These are phyloP conservation scores for Apium graveolens DNA, from an alignment of 129 eudicot species.

Conservation along the genomic window DNA sequence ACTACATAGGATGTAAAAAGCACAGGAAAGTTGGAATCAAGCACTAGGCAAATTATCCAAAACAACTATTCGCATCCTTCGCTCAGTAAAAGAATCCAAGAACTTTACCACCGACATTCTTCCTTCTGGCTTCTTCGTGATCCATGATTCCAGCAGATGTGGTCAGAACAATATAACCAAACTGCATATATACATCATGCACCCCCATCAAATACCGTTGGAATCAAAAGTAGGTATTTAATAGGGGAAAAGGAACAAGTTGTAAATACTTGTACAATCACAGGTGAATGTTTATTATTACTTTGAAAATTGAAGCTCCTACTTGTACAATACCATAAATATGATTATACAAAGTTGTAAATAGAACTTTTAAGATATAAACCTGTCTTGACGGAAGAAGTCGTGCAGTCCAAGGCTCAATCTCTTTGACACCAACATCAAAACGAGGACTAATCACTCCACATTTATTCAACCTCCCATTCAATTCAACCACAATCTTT, in stretches of 20 bases:
- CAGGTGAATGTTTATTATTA: too few relatives aligned
- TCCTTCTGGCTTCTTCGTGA: conserved; percentile 21
- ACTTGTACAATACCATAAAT: neutral
- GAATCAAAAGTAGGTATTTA: too few relatives aligned
- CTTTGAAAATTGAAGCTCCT: neutral
- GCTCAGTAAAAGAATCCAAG: conserved; percentile 24
- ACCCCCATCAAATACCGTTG: conserved; percentile 2
- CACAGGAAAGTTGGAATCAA: neutral
- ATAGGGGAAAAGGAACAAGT: neutral
- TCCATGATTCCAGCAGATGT: conserved; percentile 31
- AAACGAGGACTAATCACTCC: conserved; percentile 22
- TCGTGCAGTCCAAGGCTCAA: conserved; percentile 20
- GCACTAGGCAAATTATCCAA: neutral
- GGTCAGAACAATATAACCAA: conserved; percentile 19
- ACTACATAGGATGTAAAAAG: neutral
- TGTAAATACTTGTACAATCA: neutral
- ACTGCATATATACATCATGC: conserved; percentile 1
- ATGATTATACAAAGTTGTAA: neutral
- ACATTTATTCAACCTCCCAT: conserved; percentile 19
- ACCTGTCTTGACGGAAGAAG: conserved; percentile 27
- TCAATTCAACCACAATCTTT: conserved; percentile 26
- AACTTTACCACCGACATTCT: conserved; percentile 28
- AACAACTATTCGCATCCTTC: neutral
- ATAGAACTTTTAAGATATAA: neutral
- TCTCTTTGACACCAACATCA: conserved; percentile 11